phyloP scores from a whole-genome alignment of 2,329 filamentous ascomycete species.

The Aspergillus pseudonomiae region DNA sequence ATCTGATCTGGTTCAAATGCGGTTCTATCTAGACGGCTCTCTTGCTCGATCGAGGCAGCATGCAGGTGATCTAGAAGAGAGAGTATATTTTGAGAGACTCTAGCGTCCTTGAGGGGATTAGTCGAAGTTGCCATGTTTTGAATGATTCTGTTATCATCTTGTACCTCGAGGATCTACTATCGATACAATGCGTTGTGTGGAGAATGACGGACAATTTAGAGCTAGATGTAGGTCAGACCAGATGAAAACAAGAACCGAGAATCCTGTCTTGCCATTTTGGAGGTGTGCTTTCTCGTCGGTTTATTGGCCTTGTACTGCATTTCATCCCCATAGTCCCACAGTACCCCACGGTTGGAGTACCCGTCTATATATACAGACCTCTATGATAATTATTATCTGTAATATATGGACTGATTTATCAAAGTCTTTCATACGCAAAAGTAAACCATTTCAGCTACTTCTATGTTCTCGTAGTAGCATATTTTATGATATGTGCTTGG shows the following conservation, averaged over 20 bases:
- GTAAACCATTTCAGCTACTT: no score
- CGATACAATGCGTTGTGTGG: not conserved
- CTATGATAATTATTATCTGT: no score
- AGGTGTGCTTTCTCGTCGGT: not conserved
- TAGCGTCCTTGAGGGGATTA: not conserved
- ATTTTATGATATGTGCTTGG: no score
- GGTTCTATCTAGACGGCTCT: not conserved
- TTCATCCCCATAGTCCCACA: not conserved
- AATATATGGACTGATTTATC: no score
- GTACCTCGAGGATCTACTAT: no score
- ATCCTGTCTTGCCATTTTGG: not conserved
- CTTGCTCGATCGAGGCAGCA: constrained; percentile 6
- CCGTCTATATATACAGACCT: no score
- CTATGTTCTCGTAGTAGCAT: no score
- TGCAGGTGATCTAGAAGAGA: constrained; percentile 5
- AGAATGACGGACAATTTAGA: not conserved
- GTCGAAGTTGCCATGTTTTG: not conserved
- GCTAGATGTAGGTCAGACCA: no score
- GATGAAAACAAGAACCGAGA: not conserved
- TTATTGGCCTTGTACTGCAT: not conserved
- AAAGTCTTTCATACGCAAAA: no score
- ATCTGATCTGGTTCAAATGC: not conserved
- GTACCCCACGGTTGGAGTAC: no score
- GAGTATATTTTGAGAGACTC: not conserved
- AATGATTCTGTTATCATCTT: no score